phyloP scores from a whole-genome alignment of 2,329 filamentous ascomycete species.

The Colletotrichum sp. region DNA sequence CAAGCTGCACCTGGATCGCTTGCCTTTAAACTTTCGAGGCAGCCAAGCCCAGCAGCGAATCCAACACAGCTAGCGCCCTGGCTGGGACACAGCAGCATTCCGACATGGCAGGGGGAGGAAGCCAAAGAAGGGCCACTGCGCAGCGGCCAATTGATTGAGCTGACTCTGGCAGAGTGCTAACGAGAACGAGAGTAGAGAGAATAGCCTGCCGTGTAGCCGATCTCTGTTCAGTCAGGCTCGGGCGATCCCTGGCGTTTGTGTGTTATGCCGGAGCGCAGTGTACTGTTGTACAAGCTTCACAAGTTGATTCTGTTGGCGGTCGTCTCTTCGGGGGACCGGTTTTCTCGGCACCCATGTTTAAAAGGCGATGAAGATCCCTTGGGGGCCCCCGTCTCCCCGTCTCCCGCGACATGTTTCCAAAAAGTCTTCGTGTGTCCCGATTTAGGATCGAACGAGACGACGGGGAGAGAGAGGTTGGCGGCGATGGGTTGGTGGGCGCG shows the following conservation, averaged over 20 bases:
- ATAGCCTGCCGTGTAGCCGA: slow-evolving; percentile 10
- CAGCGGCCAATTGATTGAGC: background rate
- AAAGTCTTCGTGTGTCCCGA: background rate
- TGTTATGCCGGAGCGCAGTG: background rate
- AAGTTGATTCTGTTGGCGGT: background rate
- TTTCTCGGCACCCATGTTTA: slow-evolving; percentile 1
- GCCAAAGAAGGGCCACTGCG: background rate
- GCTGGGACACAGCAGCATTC: background rate
- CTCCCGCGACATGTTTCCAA: background rate
- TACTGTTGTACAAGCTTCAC: background rate
- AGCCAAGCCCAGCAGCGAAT: background rate
- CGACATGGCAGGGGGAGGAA: background rate
- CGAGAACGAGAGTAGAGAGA: background rate
- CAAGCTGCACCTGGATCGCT: background rate
- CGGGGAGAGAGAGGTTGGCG: background rate
- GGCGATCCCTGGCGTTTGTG: slow-evolving; percentile 5
- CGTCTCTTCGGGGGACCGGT: background rate
- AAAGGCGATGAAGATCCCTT: background rate
- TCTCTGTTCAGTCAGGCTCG: background rate
- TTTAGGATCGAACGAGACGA: background rate
- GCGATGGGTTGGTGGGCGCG: background rate
- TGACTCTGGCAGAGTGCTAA: background rate
- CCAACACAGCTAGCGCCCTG: background rate
- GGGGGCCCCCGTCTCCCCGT: background rate
- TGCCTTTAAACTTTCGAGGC: background rate